Evolutionary conservation across 1,139 yeast genomes (phyloP).

Genomic region (Debaryomycetaceae sp.): DNA sequence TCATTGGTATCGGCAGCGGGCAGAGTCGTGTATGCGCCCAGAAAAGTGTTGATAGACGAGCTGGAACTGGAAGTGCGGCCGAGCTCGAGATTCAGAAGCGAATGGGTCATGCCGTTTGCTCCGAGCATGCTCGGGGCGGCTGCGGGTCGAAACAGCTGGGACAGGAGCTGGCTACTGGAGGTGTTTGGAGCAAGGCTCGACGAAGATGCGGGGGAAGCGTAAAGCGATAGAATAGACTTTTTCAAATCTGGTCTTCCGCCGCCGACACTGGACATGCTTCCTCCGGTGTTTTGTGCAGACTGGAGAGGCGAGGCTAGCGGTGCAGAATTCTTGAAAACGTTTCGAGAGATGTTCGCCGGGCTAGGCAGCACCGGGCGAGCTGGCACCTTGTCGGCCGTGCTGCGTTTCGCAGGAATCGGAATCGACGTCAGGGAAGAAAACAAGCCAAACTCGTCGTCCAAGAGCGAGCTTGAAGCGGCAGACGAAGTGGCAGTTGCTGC

Average conservation of each 20-base stretch:
- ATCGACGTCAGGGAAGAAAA: background rate
- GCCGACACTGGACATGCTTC: conserved; percentile 11
- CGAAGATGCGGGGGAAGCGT: conserved; percentile 55
- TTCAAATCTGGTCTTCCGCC: conserved; percentile 54
- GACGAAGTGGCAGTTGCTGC: no score
- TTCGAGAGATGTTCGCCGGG: conserved; percentile 5
- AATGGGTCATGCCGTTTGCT: conserved; percentile 1
- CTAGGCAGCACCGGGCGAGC: conserved; percentile 1
- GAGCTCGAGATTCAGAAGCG: conserved; percentile 3
- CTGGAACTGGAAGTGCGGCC: conserved; percentile 21
- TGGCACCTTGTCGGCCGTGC: conserved; percentile 4
- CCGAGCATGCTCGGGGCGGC: conserved; percentile 2
- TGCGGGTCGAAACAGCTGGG: background rate
- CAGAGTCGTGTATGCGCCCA: background rate
- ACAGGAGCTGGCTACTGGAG: conserved; percentile 4
- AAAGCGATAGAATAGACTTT: conserved; percentile 79
- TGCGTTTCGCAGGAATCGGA: conserved; percentile 22
- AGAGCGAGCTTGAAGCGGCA: conserved; percentile 2
- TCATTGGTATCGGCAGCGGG: background rate
- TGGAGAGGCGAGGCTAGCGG: conserved; percentile 5
- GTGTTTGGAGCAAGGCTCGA: conserved; percentile 19
- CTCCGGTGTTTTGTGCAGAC: conserved; percentile 28
- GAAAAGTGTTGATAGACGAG: background rate
- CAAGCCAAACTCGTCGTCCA: conserved; percentile 14
- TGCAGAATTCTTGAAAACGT: conserved; percentile 1